These are phyloP conservation scores for Pseudozyma sp. DNA, from an alignment of 1,284 basidiomycete species.

Conservation along the genomic window DNA sequence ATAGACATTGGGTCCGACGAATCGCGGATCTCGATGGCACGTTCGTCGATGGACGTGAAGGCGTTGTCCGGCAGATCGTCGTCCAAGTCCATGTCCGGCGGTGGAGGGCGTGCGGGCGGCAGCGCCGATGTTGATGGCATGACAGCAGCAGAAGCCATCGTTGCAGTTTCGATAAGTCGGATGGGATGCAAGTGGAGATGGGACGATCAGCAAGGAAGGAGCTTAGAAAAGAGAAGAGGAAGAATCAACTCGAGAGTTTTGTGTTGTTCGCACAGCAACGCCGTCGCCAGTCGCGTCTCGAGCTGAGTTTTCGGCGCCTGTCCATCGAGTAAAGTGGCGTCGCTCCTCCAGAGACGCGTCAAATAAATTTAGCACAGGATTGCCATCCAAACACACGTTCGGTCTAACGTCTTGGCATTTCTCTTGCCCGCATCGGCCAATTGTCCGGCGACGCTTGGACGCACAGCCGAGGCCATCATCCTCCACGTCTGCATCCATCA, in stretches of 20 bases:
- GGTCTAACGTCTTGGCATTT: not conserved
- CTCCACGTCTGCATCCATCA: not conserved
- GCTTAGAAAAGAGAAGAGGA: not conserved
- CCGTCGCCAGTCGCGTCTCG: conserved; percentile 2
- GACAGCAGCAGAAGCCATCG: conserved; percentile 52
- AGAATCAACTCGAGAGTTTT: conserved; percentile 1
- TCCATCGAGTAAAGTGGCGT: conserved; percentile 38
- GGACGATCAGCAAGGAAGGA: not conserved
- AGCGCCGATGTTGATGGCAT: conserved; percentile 38
- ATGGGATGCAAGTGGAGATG: not conserved
- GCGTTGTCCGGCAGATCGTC: conserved; percentile 52
- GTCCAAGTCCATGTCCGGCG: conserved; percentile 57
- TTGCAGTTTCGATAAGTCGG: not conserved
- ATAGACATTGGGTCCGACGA: conserved; percentile 77
- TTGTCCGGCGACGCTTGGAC: conserved; percentile 32
- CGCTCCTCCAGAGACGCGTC: conserved; percentile 25
- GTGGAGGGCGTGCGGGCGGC: conserved; percentile 52
- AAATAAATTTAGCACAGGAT: conserved; percentile 6
- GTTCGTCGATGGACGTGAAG: conserved; percentile 55
- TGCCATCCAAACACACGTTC: no score
- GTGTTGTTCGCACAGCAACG: conserved; percentile 3
- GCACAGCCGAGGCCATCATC: conserved; percentile 13
- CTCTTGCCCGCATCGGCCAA: conserved; percentile 22
- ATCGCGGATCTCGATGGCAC: conserved; percentile 67
- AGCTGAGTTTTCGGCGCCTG: not conserved